A percentile compares a stretch with the other conserved stretches of the same genome.
Evolutionary conservation across 495 filamentous ascomycete genomes (phyloP).

Genomic region (Aspergillus incahuasiensis): DNA sequence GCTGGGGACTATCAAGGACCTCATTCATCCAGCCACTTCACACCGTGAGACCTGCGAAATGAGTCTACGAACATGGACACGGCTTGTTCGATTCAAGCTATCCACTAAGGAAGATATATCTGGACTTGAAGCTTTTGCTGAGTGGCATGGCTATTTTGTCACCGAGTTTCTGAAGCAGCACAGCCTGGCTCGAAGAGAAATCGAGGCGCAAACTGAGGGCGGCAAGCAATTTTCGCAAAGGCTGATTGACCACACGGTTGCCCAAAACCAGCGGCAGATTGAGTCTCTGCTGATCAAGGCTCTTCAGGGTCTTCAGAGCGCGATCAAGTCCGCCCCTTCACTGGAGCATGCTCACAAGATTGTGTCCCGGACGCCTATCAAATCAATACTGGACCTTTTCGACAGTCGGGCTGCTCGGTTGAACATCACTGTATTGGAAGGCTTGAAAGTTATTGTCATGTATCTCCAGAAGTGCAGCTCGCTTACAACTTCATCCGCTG

Average conservation of each 20-base stretch:
- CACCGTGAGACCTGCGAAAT: conserved; percentile 84
- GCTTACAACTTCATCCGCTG: conserved; percentile 6
- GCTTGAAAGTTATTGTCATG: conserved; percentile 32
- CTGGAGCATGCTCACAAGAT: conserved; percentile 34
- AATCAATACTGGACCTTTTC: conserved; percentile 35
- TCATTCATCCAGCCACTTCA: conserved; percentile 73
- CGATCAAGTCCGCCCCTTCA: conserved; percentile 38
- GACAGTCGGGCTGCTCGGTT: conserved; percentile 30
- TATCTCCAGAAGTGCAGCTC: conserved; percentile 35
- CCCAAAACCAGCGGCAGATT: conserved; percentile 59
- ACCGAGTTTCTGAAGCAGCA: conserved; percentile 56
- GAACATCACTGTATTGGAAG: conserved; percentile 34
- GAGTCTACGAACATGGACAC: conserved; percentile 75
- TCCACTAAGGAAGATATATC: conserved; percentile 50
- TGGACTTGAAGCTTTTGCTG: conserved; percentile 53
- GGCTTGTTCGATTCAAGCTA: conserved; percentile 71
- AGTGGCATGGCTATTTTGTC: conserved; percentile 65
- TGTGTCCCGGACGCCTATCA: conserved; percentile 33
- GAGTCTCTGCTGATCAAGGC: conserved; percentile 53
- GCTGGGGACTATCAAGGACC: conserved; percentile 63
- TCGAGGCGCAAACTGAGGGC: conserved; percentile 50
- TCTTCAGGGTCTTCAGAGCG: conserved; percentile 46
- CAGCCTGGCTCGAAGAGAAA: conserved; percentile 53
- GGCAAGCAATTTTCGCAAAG: conserved; percentile 41
- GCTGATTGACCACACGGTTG: conserved; percentile 51